Conservation (phyloP, 73 alveolate species). For the Paramecium biaurelia region DNA sequence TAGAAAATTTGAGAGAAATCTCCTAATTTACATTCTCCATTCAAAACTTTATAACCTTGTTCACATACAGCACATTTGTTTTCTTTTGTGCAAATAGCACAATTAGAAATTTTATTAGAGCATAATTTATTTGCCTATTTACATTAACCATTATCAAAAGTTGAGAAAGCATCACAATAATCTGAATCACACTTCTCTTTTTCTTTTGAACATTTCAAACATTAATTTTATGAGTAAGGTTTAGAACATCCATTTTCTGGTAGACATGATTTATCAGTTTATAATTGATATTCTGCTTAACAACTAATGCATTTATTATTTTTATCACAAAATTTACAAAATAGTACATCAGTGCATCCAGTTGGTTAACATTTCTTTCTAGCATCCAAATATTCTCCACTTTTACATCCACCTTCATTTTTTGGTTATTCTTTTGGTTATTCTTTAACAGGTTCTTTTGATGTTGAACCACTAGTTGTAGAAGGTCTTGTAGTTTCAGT, state of each 20-base stretch:
- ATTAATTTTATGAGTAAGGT: neutral
- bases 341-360: neutral
- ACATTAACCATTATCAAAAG: neutral
- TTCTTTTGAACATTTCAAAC: neutral
- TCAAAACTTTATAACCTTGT: neutral
- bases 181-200: neutral
- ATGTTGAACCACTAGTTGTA: too few species aligned
- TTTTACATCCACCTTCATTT: neutral
- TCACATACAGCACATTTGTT: constrained; percentile 15
- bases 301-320: constrained; percentile 35
- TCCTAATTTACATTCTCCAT: neutral
- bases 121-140: neutral
- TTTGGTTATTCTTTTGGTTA: neutral
- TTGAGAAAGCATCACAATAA: neutral
- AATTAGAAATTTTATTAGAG: neutral
- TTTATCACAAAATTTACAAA: constrained; percentile 14
- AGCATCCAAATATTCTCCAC: constrained; percentile 22
- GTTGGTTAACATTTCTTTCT: neutral
- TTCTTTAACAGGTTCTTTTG: neutral
- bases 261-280: neutral
- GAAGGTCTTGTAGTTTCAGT: neutral
- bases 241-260: constrained; percentile 36
- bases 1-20: neutral
- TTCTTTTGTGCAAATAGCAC: neutral
- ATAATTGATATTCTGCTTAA: neutral